Percentiles rank a stretch among this genome's conserved stretches.
phyloP scores from a whole-genome alignment of 805 yeast genomes.

The Debaryomyces tyrocola region DNA sequence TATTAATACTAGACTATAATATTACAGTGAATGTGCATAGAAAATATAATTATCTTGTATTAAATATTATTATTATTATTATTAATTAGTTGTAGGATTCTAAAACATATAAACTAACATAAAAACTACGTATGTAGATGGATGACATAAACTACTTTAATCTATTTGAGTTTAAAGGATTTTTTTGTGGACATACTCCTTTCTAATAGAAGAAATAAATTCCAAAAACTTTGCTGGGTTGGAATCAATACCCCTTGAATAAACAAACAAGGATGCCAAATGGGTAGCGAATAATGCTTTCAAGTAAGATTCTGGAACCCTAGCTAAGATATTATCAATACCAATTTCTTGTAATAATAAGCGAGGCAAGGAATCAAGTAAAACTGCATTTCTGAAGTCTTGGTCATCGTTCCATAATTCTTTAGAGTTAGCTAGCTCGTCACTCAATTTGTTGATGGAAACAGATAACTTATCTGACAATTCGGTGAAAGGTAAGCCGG shows the following conservation, averaged over 20 bases:
- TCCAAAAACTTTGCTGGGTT: constrained; percentile 79
- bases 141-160: not conserved
- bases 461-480: constrained; percentile 81
- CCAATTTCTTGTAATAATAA: constrained; percentile 65
- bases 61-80: not conserved
- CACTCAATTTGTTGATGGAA: constrained; percentile 82
- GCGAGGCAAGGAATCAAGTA: constrained; percentile 75
- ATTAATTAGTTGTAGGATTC: not conserved
- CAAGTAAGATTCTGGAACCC: constrained; percentile 87
- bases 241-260: constrained; percentile 75
- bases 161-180: constrained; percentile 25
- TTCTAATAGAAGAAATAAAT: constrained; percentile 60
- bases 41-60: not conserved
- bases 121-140: too few species aligned
- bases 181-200: constrained; percentile 30
- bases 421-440: constrained; percentile 76
- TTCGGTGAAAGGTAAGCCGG: constrained; percentile 63
- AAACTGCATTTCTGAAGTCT: constrained; percentile 72
- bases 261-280: constrained; percentile 82
- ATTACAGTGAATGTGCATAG: not conserved
- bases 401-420: constrained; percentile 84
- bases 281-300: constrained; percentile 86
- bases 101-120: not conserved
- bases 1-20: too few species aligned
- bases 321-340: constrained; percentile 61